These are phyloP conservation scores for Gryganskiella cystojenkinii DNA, from an alignment of 192 early-diverging fungal species.

Conservation along the genomic window DNA sequence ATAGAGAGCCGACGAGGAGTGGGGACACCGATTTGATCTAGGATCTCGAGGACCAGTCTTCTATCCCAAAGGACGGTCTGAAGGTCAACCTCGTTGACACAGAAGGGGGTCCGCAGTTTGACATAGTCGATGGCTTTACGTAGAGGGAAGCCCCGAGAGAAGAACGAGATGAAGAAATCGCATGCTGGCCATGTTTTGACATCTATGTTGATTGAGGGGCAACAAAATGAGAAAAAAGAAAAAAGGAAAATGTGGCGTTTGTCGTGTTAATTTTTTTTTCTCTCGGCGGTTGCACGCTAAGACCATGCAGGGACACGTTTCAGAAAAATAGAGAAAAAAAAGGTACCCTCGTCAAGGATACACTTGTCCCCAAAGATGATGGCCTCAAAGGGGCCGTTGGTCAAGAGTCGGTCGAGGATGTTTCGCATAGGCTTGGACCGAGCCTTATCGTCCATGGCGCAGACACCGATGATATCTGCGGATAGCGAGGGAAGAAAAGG, in stretches of 20 bases:
- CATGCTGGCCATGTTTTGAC: constrained; percentile 90
- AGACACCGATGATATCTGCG: constrained; percentile 78
- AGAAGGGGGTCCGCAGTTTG: constrained; percentile 81
- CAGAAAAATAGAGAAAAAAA: too few species aligned
- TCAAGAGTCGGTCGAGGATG: constrained; percentile 78
- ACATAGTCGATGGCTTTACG: constrained; percentile 92
- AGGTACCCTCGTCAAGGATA: constrained; percentile 87
- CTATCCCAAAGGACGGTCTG: constrained; percentile 91
- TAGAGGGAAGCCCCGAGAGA: constrained; percentile 95
- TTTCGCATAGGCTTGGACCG: constrained; percentile 95
- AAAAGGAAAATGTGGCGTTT: neutral
- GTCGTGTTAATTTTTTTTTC: neutral
- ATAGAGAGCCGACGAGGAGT: constrained; percentile 82
- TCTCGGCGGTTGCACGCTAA: too few species aligned
- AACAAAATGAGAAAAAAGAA: neutral
- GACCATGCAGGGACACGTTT: too few species aligned
- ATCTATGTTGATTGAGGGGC: constrained; percentile 48
- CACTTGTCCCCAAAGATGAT: constrained; percentile 96
- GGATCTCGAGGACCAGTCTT: constrained; percentile 81
- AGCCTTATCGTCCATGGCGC: constrained; percentile 91
- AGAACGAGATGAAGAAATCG: constrained; percentile 96
- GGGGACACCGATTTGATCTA: constrained; percentile 84
- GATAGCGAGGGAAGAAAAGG: neutral
- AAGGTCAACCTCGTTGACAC: constrained; percentile 88
- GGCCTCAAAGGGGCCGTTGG: constrained; percentile 77